phyloP scores from a whole-genome alignment of 768 basidiomycete genomes.

The Hypholoma sublateritium region DNA sequence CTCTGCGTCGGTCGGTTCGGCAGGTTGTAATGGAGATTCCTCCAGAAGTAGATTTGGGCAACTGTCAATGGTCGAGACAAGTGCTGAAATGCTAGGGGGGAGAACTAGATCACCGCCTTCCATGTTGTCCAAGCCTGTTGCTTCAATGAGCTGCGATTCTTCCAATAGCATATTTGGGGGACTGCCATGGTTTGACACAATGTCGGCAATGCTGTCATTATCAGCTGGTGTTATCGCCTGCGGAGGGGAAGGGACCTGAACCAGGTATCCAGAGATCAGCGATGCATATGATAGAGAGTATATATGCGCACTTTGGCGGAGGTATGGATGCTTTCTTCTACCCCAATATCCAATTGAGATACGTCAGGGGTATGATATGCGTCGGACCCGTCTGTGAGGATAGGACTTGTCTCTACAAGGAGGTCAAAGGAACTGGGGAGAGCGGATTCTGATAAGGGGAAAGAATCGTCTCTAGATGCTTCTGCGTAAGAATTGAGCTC shows the following conservation, averaged over 20 bases:
- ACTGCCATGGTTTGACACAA: too few species aligned
- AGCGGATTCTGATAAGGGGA: conserved; percentile 25
- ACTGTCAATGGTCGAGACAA: too few species aligned
- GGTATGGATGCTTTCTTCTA: background rate
- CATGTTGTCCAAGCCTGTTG: too few species aligned
- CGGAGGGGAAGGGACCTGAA: background rate
- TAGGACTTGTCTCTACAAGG: conserved; percentile 15
- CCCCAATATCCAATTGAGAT: conserved; percentile 4
- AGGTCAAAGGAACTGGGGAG: conserved; percentile 27
- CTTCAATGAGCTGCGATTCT: too few species aligned
- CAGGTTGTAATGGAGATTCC: too few species aligned
- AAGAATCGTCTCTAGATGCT: conserved; percentile 17
- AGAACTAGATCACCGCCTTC: too few species aligned
- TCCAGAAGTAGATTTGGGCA: too few species aligned
- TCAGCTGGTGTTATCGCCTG: background rate
- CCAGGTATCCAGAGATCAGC: background rate
- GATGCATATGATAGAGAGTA: background rate
- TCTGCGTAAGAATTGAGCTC: background rate
- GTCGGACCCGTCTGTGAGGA: conserved; percentile 8
- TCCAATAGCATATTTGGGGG: too few species aligned
- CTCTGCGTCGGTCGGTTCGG: too few species aligned
- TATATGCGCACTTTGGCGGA: conserved; percentile 18
- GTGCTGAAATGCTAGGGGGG: too few species aligned
- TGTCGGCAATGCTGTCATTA: too few species aligned
- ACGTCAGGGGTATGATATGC: conserved; percentile 16